Evolutionary conservation across 805 yeast species (phyloP).

Genomic region (Teunomyces barrocoloradensis): DNA sequence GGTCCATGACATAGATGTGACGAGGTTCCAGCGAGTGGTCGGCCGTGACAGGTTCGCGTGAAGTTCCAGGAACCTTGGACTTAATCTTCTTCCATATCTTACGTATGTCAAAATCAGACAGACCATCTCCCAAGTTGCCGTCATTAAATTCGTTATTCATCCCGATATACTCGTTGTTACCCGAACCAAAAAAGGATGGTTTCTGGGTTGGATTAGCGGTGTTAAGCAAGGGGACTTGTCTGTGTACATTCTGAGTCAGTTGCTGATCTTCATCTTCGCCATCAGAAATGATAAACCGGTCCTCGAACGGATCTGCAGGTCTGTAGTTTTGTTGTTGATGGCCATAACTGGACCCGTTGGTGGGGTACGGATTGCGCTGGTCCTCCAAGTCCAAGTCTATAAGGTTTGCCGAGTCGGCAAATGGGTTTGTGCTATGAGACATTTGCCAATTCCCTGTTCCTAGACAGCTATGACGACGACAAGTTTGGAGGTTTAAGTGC

Average conservation of each 20-base stretch:
- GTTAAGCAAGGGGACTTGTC: slow-evolving; percentile 28
- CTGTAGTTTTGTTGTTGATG: slow-evolving; percentile 4
- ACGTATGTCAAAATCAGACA: slow-evolving; percentile 39
- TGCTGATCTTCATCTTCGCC: slow-evolving; percentile 25
- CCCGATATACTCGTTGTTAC: slow-evolving; percentile 27
- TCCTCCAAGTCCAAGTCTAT: slow-evolving; percentile 26
- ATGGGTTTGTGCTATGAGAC: slow-evolving; percentile 5
- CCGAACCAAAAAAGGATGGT: slow-evolving; percentile 23
- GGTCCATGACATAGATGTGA: slow-evolving; percentile 63
- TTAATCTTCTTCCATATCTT: slow-evolving; percentile 23
- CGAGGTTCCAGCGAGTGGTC: slow-evolving; percentile 29
- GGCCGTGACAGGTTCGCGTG: slow-evolving; percentile 8
- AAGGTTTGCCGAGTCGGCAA: slow-evolving; percentile 23
- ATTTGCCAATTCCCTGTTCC: neutral
- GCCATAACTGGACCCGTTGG: neutral
- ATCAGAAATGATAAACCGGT: slow-evolving; percentile 33
- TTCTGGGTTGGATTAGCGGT: slow-evolving; percentile 20
- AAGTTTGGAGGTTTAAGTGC: neutral
- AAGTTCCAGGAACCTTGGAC: slow-evolving; percentile 16
- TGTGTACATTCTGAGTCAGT: slow-evolving; percentile 4
- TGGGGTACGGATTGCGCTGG: slow-evolving; percentile 1
- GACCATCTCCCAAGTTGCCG: slow-evolving; percentile 11
- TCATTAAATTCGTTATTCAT: slow-evolving; percentile 20
- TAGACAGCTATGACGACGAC: neutral
- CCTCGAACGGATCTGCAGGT: slow-evolving; percentile 30